Conservation (phyloP, 2,329 filamentous ascomycete genomes). For the Aspergillus persii region DNA sequence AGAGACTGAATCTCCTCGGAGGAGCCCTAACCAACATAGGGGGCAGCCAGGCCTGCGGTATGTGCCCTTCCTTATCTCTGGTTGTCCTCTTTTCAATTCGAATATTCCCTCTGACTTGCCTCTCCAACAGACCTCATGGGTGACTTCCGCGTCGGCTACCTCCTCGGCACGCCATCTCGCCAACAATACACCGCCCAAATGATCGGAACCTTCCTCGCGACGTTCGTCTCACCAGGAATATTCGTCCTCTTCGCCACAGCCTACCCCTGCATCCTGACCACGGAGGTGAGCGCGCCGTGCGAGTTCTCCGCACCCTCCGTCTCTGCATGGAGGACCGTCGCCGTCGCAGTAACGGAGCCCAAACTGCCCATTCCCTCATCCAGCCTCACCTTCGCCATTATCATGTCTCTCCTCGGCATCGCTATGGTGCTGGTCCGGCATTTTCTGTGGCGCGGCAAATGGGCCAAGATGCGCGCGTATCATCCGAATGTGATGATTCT, state of each 20-base stretch:
- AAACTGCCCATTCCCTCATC: neutral
- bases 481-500: constrained; percentile 8
- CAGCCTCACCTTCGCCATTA: neutral
- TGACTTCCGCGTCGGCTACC: constrained; percentile 7
- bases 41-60: neutral
- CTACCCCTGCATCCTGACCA: constrained; percentile 5
- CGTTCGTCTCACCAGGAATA: constrained; percentile 1
- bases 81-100: neutral
- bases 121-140: constrained; percentile 1
- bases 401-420: neutral
- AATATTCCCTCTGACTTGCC: neutral
- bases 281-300: neutral
- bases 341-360: neutral
- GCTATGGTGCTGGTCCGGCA: neutral
- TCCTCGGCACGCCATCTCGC: constrained; percentile 1
- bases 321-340: constrained; percentile 4
- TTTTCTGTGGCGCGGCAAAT: neutral
- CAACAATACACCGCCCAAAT: constrained; percentile 4
- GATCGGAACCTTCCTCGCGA: constrained; percentile 2
- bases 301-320: constrained; percentile 3
- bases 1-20: constrained; percentile 2
- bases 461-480: neutral
- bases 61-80: neutral
- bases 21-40: neutral
- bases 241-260: constrained; percentile 6